Evolutionary conservation across 2,329 filamentous ascomycete genomes (phyloP), one percentile per base, ranked within the genome.

Genomic region (Exophiala mesophila): DNA sequence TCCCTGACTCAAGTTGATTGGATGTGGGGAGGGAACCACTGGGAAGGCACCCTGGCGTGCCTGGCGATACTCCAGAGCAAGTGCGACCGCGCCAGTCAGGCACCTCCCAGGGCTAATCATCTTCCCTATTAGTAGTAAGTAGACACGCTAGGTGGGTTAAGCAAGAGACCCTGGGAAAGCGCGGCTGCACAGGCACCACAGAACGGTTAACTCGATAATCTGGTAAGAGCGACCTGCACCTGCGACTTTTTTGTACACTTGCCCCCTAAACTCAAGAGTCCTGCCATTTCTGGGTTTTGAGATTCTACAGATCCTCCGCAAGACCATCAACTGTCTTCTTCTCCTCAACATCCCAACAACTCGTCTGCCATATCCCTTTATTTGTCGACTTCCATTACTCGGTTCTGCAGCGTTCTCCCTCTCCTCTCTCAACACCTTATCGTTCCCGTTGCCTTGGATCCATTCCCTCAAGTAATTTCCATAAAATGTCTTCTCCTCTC

Each of bases 401-500:
- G 21, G 26, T 36, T 37, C 37, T 32, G 20, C 42, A 36, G 32
- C 36, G 20, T 16, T 24, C n/a, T 26, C 12, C 17, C 15, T 20
- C 20, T 15, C 21, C 36, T 36, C 10, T 30, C 15, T 36, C 9
- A n/a, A 35, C 33, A 12, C 24, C 28, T 33, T 23, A 26, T 5
- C 19, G 23, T 23, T 15, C 20, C 16, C 24, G 9, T 41, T 39
- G 24, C 18, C 29, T 26, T 26, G 12, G 12, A 26, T 7, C 12
- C 23, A n/a, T 12, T 26, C 23, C 12, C 7, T 26, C 23, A 6
- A 26, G 23, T 12, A 26, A 40, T 29, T 36, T 38, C 17, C 23
- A 18, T 31, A 49, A 28, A 35, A 55, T 55, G 53, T 53, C 52
- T 49, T 56, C 53, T 16, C 50, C 52, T 26, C 41, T 56, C 44